These are phyloP conservation scores for Colletotrichum euphorbiae DNA, from an alignment of 2,329 filamentous ascomycete genomes.

Conservation along the genomic window DNA sequence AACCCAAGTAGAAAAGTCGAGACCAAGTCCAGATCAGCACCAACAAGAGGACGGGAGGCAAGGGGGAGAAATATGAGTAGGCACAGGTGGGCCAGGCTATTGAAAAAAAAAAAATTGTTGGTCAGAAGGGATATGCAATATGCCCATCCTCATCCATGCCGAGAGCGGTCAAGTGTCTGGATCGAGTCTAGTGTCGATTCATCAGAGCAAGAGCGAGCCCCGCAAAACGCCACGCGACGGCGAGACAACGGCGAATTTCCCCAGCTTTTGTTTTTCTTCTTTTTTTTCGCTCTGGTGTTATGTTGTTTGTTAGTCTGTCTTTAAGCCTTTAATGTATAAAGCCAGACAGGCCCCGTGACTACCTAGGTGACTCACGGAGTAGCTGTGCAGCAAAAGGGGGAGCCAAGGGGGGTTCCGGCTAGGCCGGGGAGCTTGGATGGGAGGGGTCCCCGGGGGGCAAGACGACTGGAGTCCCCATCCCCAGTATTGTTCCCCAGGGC, in stretches of 20 bases:
- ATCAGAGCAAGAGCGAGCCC: constrained; percentile 27
- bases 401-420: background rate
- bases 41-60: constrained; percentile 8
- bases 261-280: constrained; percentile 15
- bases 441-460: constrained; percentile 31
- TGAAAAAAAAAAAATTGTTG: constrained; percentile 14
- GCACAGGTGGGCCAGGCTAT: no score
- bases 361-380: background rate
- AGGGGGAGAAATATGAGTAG: no score
- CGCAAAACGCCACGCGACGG: constrained; percentile 42
- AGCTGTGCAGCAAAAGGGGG: background rate
- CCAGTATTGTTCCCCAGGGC: constrained; percentile 14
- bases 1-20: constrained; percentile 1
- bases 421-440: background rate
- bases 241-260: constrained; percentile 41
- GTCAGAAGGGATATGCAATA: constrained; percentile 18
- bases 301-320: background rate
- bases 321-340: no score
- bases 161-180: constrained; percentile 35
- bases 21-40: background rate
- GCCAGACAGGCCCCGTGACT: constrained; percentile 14
- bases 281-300: background rate
- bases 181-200: constrained; percentile 38
- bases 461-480: constrained; percentile 11
- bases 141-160: background rate